Base-by-base conservation (phyloP, 1,284 basidiomycete genomes). In the Moesziomyces aphidis region DNA sequence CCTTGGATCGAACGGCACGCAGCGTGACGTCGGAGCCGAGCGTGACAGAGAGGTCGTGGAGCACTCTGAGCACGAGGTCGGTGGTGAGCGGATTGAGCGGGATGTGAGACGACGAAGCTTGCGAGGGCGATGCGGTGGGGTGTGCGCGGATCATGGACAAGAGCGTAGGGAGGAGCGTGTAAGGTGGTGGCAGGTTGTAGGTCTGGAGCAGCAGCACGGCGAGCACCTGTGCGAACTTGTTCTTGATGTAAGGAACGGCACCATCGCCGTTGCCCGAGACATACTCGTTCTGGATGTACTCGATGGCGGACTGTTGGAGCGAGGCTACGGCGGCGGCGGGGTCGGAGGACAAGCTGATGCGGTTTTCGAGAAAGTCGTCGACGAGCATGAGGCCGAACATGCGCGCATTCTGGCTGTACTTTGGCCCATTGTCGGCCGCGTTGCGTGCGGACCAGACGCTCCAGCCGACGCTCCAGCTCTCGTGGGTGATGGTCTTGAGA, bases 221-320 rank as follows among this genome's bases (percentile, higher is more conserved):
- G 50, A 98, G 88, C n/a, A 95, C 96, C 87, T 97, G 95, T 19
- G 95, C 94, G 85, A 98, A 93, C 86, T 99, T 99, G 89, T 99
- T 99, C 83, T 95, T 91, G 64, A 97, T 86, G 86, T 92, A 84
- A 0, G 69, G 48, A 0, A 78, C 61, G 5, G 78, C 73, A 1
- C 65, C 73, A 44, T 84, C 83, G 24, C 81, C 83, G 0, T 67
- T 45, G 8, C 79, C 79, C 15, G 56, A 54, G 9, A 84, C 75
- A 45, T 77, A 84, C 50, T 83, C 83, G n/a, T 61, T 64, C 43
- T 80, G 77, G 22, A 84, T 61, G 61, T 83, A 82, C 26, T 68
- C 57, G 51, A 84, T 62, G 9, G 78, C 74, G 8, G 76, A 75
- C 51, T 83, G 76, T 50, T 83, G 82, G n/a, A 84, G 69, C 4